Evolutionary conservation across 495 filamentous ascomycete species (phyloP), one percentile per base, ranked within the genome.

Genomic region (Aspergillus coremiiformis): DNA sequence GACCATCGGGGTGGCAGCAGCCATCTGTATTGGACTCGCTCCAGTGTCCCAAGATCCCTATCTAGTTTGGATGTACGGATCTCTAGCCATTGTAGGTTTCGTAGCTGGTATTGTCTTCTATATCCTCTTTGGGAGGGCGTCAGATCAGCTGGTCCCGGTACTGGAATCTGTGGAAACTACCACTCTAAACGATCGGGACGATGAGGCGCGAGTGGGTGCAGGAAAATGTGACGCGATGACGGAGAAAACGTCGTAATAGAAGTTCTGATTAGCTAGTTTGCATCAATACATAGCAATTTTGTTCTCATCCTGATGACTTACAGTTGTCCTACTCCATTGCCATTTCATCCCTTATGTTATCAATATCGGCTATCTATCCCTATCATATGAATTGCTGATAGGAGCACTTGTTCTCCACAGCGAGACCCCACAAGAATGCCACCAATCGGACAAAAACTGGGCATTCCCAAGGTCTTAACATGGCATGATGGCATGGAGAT

Each of bases 61-160:
- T 35, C 63, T 84, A 29, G 71, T 76, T 0, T 78, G 73, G 68
- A 77, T 80, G 57, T 84, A 81, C 54, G 69, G 41, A 69, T 46
- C 77, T 65, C 39, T 68, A 62, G 46, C 32, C 12, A 47, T 58
- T 51, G 54, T 60, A 11, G 47, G 46, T 3, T 53, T 54, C 23
- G 33, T 57, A 4, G 57, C 54, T 0, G 57, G 57, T 3, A 24
- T 49, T 44, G 1, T 52, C 14, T 60, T 59, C 32, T 59, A 53
- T 12, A 2, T 56, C 12, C 32, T 51, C n/a, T 59, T 59, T 32
- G 41, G 53, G 12, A 19, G 33, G 21, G 27, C 15, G 7, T 9
- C 51, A 1, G 22, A 23, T 20, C 24, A 45, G 20, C 37, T 26
- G 11, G 26, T 45, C 14, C 39, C 35, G 14, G 7, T 17, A 24